phyloP scores from a whole-genome alignment of 2,329 filamentous ascomycete species.

The Chaetomiaceae sp. region DNA sequence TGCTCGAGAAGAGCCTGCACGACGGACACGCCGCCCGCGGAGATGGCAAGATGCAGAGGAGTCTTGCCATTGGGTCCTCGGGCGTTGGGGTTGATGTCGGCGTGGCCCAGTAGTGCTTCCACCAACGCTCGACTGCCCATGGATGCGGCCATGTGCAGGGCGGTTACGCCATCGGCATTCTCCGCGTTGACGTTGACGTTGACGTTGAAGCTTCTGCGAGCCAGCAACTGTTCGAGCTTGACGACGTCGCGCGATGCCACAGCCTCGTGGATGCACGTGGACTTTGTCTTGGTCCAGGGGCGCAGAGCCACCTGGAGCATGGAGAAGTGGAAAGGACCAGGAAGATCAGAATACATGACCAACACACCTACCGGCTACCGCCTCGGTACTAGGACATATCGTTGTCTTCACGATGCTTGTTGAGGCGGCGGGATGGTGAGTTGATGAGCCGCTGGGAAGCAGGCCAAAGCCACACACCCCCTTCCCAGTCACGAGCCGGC shows the following conservation, averaged over 20 bases:
- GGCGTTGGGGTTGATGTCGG: neutral
- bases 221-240: neutral
- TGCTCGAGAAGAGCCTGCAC: neutral
- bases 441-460: too few relatives aligned
- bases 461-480: too few relatives aligned
- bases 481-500: too few relatives aligned
- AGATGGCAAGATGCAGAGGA: neutral
- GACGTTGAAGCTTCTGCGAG: neutral
- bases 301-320: neutral
- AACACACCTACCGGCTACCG: too few relatives aligned
- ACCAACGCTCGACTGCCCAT: neutral
- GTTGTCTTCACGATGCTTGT: too few relatives aligned
- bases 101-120: neutral
- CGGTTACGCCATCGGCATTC: neutral
- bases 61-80: neutral
- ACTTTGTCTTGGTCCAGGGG: neutral
- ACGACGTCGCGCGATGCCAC: neutral
- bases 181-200: neutral
- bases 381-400: too few relatives aligned
- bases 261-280: neutral
- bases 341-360: neutral
- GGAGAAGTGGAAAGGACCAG: neutral
- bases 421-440: too few relatives aligned
- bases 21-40: neutral
- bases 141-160: neutral